Conservation (phyloP, 345 rosid species). For the Salix brachista region DNA sequence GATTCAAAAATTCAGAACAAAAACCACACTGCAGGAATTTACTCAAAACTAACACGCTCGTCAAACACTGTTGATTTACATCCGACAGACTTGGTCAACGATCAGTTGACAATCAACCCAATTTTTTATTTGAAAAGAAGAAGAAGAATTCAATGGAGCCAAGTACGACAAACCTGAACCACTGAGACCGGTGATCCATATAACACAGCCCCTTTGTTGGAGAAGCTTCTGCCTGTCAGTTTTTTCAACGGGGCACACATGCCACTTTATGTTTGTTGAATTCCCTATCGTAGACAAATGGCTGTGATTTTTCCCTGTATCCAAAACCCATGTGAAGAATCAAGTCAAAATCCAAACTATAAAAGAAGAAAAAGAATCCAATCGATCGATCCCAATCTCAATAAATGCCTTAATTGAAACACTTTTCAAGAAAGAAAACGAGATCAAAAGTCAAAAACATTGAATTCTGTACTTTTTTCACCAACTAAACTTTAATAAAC, state of each 20-base stretch:
- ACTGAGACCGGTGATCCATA: slow-evolving; percentile 33
- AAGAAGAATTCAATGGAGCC: not conserved
- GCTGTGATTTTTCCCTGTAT: slow-evolving; percentile 6
- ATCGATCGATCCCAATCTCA: not conserved
- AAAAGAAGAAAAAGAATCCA: not conserved
- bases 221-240: slow-evolving; percentile 19
- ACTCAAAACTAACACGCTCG: not conserved
- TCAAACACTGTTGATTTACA: not conserved
- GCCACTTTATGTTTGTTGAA: slow-evolving; percentile 30
- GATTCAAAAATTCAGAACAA: not conserved
- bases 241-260: slow-evolving; percentile 18
- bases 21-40: not conserved
- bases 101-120: not conserved
- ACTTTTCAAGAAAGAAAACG: not conserved
- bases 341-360: not conserved
- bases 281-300: slow-evolving; percentile 18
- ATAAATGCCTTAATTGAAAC: not conserved
- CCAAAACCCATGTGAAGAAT: not conserved
- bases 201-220: slow-evolving; percentile 27
- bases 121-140: not conserved
- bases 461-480: not conserved
- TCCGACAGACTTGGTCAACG: not conserved
- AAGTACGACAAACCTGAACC: slow-evolving; percentile 22
- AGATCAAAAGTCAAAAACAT: not conserved
- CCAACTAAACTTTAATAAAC: not conserved